These are phyloP conservation scores for Lanmaoa pseudosensibilis DNA, from an alignment of 768 basidiomycete genomes.

Conservation along the genomic window DNA sequence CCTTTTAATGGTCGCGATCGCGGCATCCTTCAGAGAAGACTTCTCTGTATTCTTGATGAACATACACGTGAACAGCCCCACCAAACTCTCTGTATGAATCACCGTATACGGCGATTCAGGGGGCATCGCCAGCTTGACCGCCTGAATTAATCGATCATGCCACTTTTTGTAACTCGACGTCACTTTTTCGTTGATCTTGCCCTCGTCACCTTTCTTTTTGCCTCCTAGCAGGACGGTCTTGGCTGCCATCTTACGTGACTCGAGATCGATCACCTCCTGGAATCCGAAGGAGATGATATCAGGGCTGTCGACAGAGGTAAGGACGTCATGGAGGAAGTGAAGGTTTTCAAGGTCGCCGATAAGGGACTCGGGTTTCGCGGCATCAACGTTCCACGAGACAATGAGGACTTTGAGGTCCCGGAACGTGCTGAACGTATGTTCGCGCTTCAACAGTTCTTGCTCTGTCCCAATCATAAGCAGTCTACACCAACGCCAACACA, in stretches of 20 bases:
- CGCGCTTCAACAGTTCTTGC: slow-evolving; percentile 69
- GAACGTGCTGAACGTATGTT: slow-evolving; percentile 76
- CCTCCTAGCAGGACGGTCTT: slow-evolving; percentile 83
- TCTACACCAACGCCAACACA: not conserved
- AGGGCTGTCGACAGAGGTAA: slow-evolving; percentile 70
- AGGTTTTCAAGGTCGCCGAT: slow-evolving; percentile 65
- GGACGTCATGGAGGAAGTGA: slow-evolving; percentile 74
- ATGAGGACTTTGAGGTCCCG: slow-evolving; percentile 75
- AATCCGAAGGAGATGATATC: slow-evolving; percentile 94
- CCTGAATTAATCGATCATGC: slow-evolving; percentile 75
- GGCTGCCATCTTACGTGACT: slow-evolving; percentile 87
- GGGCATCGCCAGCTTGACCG: slow-evolving; percentile 75
- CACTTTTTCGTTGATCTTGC: slow-evolving; percentile 70
- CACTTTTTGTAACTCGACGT: slow-evolving; percentile 85
- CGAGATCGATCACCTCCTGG: slow-evolving; percentile 96
- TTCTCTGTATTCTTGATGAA: slow-evolving; percentile 74
- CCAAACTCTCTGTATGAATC: slow-evolving; percentile 82
- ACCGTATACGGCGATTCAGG: slow-evolving; percentile 74
- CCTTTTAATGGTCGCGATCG: slow-evolving; percentile 83
- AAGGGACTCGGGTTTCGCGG: slow-evolving; percentile 78
- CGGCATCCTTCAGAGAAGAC: slow-evolving; percentile 57
- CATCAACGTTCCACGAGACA: slow-evolving; percentile 92
- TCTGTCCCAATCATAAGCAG: slow-evolving; percentile 44
- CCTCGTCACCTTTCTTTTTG: slow-evolving; percentile 59
- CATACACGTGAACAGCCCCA: slow-evolving; percentile 78